Base-by-base conservation (phyloP, 2,329 filamentous ascomycete genomes). In the Aspergillus tubingensis region DNA sequence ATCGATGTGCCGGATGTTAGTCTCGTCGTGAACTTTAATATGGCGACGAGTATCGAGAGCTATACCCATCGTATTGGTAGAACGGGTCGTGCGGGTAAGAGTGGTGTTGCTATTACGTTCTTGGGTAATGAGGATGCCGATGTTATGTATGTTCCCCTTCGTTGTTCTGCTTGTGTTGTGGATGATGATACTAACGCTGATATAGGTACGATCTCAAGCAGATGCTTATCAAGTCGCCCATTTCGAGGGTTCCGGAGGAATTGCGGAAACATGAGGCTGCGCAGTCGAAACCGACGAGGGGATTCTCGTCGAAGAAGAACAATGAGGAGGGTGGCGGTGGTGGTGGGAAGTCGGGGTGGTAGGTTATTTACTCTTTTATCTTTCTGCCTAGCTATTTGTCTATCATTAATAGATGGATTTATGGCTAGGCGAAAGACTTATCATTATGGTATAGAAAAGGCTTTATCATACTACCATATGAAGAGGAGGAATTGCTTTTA, bases 11-110 rank as follows among this genome's bases (percentile, higher is more conserved):
- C 91, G 0, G 95, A 98, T 72, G 95, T 99, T 43, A 91, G 87
- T 63, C 85, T 99, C 62, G 95, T 99, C 59, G 85, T 99, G 75
- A 99, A 99, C 81, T 99, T 98, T 86, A 99, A 98, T 83, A 98
- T 99, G 95, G 90, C 95, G 0, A 88, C 81, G 11, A 92, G 83
- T 68, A 98, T 99, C 67, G 95, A 99, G 80, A 90, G 87, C 72
- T 99, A 99, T 76, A 98, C 94, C 2, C 95, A 99, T 82, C 89
- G 95, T 80, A 90, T 99, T 71, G 95, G 95, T 77, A 90, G 95
- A 80, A 99, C 95, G 1, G 95, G 95, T 83, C 90, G 95, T 88
- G 95, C 95, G 2, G 95, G 95, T 63, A 98, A 98, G 86, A 93
- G 86, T 68, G 95, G 95, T 88, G 88, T 96, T 54, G 91, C 95